Conservation (phyloP, 2,329 filamentous ascomycete genomes). For the Dissoconium aciculare region DNA sequence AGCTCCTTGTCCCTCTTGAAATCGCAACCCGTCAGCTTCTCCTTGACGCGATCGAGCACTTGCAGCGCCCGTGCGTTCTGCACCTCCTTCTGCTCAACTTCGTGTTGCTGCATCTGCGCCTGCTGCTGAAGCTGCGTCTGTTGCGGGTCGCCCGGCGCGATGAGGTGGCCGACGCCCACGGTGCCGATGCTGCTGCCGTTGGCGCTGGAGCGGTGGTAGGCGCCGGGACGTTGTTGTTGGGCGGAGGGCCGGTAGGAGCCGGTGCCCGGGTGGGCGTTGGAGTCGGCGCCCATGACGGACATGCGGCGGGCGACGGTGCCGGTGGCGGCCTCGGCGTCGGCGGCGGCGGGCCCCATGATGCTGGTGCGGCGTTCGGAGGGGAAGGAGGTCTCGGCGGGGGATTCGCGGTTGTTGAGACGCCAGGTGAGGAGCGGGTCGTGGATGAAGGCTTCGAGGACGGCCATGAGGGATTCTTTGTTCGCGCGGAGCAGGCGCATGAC, state of each 20-base stretch:
- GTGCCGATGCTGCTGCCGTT: slow-evolving; percentile 8
- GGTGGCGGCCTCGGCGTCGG: slow-evolving; percentile 14
- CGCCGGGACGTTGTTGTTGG: slow-evolving; percentile 19
- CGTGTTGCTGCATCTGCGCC: slow-evolving; percentile 20
- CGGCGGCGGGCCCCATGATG: slow-evolving; percentile 35
- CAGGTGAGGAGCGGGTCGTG: slow-evolving; percentile 98
- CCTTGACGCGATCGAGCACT: slow-evolving; percentile 78
- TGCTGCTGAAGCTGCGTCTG: no score
- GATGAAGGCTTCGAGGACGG: slow-evolving; percentile 95
- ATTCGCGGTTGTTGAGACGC: slow-evolving; percentile 57
- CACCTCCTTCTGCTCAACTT: slow-evolving; percentile 46
- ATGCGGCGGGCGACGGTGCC: slow-evolving; percentile 16
- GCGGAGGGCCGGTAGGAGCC: slow-evolving; percentile 11
- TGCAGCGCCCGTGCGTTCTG: slow-evolving; percentile 90
- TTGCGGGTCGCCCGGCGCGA: no score
- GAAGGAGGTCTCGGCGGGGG: slow-evolving; percentile 44
- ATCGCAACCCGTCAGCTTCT: slow-evolving; percentile 88
- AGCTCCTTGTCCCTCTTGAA: slow-evolving; percentile 80
- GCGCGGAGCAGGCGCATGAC: slow-evolving; percentile 93
- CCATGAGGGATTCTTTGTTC: slow-evolving; percentile 98
- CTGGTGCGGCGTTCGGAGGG: slow-evolving; percentile 45
- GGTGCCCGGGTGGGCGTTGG: slow-evolving; percentile 8
- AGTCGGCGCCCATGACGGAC: slow-evolving; percentile 21
- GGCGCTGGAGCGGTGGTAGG: slow-evolving; percentile 8
- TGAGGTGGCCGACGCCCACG: slow-evolving; percentile 12